Evolutionary conservation across 805 yeast species (phyloP), one percentile per base, ranked within the genome.

Genomic region (Tetrapisispora taiwanensis): DNA sequence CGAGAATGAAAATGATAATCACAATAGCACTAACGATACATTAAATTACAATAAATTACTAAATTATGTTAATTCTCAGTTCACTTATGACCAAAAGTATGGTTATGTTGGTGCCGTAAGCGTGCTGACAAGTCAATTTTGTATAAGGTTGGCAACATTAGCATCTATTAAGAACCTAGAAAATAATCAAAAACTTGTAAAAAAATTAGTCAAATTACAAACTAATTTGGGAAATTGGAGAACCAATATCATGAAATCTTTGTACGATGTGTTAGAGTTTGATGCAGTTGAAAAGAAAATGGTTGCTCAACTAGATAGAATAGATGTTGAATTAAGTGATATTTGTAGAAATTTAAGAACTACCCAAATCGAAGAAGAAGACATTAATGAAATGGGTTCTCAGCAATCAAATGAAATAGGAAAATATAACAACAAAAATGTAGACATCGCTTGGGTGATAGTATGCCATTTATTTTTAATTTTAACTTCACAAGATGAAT

Each of bases 401-500:
- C 44, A 27, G 13, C 34, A 30, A 41, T 19, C 30, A 39, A n/a
- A 33, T 30, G 6, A 14, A 18, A 6, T 10, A n/a, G n/a, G 14
- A 14, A 28, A 28, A 12, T 12, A 59, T n/a, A 47, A 65, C 15
- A 53, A 60, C 12, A 50, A 81, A 8, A 76, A 80, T 26, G 73
- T 84, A 44, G 96, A 89, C 54, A 74, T 92, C 18, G 77, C 89
- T 27, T 94, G 98, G 98, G 89, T 95, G 0, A 75, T 90, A 10
- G 68, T 92, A 5, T 92, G 98, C 65, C 97, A 92, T 60, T 65
- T 92, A 39, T 90, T 90, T 58, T 68, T 92, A 36, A 71, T 85
- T 8, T 68, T 90, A 2, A 66, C 92, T 17, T 79, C 88, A 41
- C 95, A 88, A 48, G 87, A 95, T 0, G 75, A 78, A 44, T 94